phyloP scores from a whole-genome alignment of 108 stramenopile species.

The Stephanodiscus minutulus region DNA sequence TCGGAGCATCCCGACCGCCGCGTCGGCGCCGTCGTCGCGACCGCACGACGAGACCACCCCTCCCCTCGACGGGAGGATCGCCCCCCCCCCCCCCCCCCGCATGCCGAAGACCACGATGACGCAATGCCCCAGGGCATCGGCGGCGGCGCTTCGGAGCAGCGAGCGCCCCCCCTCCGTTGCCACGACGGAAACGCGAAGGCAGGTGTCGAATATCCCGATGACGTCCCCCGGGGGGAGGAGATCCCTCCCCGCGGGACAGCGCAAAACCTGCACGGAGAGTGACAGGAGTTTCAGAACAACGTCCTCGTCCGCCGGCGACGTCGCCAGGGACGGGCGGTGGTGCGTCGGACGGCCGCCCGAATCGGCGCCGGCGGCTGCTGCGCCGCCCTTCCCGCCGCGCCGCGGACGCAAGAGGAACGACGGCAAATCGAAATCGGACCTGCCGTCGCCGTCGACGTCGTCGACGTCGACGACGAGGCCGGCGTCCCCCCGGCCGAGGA shows the following conservation, averaged over 20 bases:
- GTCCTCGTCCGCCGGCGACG: constrained; percentile 55
- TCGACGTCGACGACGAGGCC: no score
- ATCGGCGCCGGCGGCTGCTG: neutral
- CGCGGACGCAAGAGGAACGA: constrained; percentile 34
- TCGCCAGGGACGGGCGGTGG: neutral
- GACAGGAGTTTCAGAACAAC: constrained; percentile 75
- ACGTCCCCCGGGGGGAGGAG: constrained; percentile 42
- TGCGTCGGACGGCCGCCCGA: neutral
- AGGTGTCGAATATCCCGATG: constrained; percentile 73
- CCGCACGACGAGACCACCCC: no score
- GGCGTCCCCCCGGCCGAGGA: neutral
- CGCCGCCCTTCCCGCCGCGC: neutral
- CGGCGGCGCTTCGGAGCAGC: constrained; percentile 72
- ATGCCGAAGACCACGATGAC: constrained; percentile 75
- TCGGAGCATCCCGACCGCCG: neutral
- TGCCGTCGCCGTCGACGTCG: neutral
- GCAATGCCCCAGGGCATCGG: constrained; percentile 78
- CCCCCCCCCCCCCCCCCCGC: no score
- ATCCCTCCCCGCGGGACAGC: constrained; percentile 52
- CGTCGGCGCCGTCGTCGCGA: no score
- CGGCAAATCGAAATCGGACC: constrained; percentile 14
- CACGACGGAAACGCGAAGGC: constrained; percentile 62
- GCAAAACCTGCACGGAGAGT: constrained; percentile 71
- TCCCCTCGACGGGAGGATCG: no score
- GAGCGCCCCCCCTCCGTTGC: constrained; percentile 61